These are phyloP conservation scores for Lantana camara DNA, from an alignment of 257 asterid species.

Conservation along the genomic window DNA sequence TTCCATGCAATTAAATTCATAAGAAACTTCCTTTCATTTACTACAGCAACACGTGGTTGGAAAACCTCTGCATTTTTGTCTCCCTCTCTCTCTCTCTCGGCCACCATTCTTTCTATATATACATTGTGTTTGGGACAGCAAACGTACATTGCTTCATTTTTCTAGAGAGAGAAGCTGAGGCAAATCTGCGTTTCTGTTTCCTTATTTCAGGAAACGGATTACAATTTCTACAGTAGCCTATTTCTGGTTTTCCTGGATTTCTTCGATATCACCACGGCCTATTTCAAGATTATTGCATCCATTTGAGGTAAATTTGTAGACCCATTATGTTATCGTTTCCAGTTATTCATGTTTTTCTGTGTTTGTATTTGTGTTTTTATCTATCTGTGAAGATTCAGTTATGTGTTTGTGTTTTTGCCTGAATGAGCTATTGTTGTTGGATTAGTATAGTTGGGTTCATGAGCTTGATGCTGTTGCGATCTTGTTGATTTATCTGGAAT, in stretches of 20 bases:
- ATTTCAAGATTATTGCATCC: constrained; percentile 23
- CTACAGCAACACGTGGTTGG: constrained; percentile 33
- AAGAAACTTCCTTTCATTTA: constrained; percentile 34
- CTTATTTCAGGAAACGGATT: constrained; percentile 24
- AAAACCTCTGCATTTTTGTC: neutral
- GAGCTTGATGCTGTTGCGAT: neutral
- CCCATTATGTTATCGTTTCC: neutral
- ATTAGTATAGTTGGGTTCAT: neutral
- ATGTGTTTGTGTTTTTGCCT: neutral
- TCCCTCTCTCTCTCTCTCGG: neutral
- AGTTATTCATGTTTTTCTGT: neutral
- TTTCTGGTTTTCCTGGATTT: neutral
- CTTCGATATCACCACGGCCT: constrained; percentile 21
- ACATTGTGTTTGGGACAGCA: constrained; percentile 19
- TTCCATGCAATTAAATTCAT: neutral
- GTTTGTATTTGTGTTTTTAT: too few species aligned
- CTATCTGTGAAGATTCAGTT: neutral
- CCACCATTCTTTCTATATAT: constrained; percentile 20
- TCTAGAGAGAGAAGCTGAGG: constrained; percentile 8
- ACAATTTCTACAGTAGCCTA: neutral
- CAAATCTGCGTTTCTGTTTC: constrained; percentile 30
- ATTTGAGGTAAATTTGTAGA: constrained; percentile 25
- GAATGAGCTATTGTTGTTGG: neutral
- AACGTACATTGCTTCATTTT: neutral
- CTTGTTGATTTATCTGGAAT: neutral